phyloP scores from a whole-genome alignment of 2,329 filamentous ascomycete genomes.

The Pseudocercospora musae region DNA sequence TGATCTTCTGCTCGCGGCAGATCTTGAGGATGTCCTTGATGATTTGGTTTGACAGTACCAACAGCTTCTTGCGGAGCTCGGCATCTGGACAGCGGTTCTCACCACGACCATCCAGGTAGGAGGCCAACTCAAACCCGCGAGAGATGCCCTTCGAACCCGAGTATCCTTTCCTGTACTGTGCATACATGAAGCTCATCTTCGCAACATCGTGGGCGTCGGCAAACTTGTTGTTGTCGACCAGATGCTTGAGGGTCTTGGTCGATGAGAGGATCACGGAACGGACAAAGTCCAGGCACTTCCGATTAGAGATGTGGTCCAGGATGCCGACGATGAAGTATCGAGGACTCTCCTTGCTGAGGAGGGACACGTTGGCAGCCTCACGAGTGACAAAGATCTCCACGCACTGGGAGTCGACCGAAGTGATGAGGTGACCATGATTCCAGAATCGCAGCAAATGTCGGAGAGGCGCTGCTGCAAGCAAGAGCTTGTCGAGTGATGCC shows the following conservation, averaged over 20 bases:
- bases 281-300: constrained; percentile 40
- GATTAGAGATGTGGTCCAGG: constrained; percentile 40
- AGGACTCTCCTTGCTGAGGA: constrained; percentile 32
- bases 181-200: constrained; percentile 44
- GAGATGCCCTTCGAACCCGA: constrained; percentile 39
- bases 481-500: constrained; percentile 34
- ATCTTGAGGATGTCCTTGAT: constrained; percentile 43
- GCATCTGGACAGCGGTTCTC: constrained; percentile 36
- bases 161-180: constrained; percentile 44
- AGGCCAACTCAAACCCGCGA: constrained; percentile 48
- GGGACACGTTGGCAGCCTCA: constrained; percentile 30
- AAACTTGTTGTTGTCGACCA: constrained; percentile 42
- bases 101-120: constrained; percentile 44
- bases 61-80: constrained; percentile 36
- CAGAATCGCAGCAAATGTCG: constrained; percentile 37
- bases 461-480: constrained; percentile 39
- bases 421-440: constrained; percentile 38
- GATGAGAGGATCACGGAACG: constrained; percentile 41
- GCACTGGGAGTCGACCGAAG: constrained; percentile 29
- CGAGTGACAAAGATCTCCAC: constrained; percentile 37
- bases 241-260: constrained; percentile 33
- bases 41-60: constrained; percentile 40
- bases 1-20: constrained; percentile 43
- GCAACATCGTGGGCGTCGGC: constrained; percentile 44
- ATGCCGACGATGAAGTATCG: constrained; percentile 42